Percentiles rank a stretch among this genome's conserved stretches.
These are phyloP conservation scores for Russula virescens DNA, from an alignment of 768 basidiomycete species.

Conservation along the genomic window DNA sequence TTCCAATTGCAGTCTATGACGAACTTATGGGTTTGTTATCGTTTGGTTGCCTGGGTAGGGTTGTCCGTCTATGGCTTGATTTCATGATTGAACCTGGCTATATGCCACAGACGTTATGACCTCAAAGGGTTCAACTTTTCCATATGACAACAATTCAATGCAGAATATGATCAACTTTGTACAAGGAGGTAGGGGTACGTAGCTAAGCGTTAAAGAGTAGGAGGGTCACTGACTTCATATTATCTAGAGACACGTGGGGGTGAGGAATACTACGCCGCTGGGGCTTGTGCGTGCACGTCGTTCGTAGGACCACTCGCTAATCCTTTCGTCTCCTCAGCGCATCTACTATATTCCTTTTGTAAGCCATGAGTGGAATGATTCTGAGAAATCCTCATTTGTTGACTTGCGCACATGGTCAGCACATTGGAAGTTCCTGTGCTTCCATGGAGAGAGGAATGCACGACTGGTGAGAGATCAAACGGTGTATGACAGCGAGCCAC, in stretches of 20 bases:
- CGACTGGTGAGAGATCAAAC: background rate
- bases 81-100: background rate
- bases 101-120: constrained; percentile 3
- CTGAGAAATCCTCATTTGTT: too few relatives aligned
- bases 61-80: background rate
- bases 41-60: constrained; percentile 36
- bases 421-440: background rate
- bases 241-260: background rate
- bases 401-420: background rate
- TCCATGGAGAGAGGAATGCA: background rate
- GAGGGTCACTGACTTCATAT: too few relatives aligned
- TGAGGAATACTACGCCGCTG: background rate
- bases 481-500: background rate
- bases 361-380: background rate
- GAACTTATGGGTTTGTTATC: constrained; percentile 35
- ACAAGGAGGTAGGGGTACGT: constrained; percentile 4
- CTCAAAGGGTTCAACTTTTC: background rate
- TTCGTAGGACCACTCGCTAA: background rate
- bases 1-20: constrained; percentile 24
- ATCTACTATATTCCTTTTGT: constrained; percentile 10
- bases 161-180: constrained; percentile 5
- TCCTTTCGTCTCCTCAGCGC: background rate
- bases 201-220: too few relatives aligned
- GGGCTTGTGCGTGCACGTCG: background rate
- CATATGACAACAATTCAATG: background rate